Evolutionary conservation across 2,329 filamentous ascomycete genomes (phyloP), one percentile per base, ranked within the genome.

Genomic region (Clarireedia paspali): DNA sequence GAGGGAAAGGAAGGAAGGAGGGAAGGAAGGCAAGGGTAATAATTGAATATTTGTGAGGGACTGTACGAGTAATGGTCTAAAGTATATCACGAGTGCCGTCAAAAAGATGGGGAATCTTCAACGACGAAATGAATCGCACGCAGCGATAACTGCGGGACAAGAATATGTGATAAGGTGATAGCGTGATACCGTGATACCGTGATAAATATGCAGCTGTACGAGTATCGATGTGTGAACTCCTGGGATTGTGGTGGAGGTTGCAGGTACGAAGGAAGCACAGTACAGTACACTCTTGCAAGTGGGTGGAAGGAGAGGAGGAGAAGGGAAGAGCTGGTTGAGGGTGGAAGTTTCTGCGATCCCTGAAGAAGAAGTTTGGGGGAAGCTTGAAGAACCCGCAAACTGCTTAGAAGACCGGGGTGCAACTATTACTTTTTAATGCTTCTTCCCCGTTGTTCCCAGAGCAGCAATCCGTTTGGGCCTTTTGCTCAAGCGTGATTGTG

Each of bases 301-400:
- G 30, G 20, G 47, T 30, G 45, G 12, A 5, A 27, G 26, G 7
- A 47, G 10, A 42, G 14, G 48, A 50, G 27, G 34, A 38, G 36
- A n/a, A 50, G 27, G 44, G 30, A 38, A 45, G 36, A 50, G 36
- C 15, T 38, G 36, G 15, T 9, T 9, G 17, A 39, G 6, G 23
- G 38, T 50, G 47, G 46, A 50, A 54, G 39, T 36, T 57, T 47
- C 24, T 50, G 39, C 46, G 47, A 57, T 57, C 55, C 51, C 46
- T 54, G 57, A 53, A 44, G 24, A 26, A 45, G 17, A 45, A 23
- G 5, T 45, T 26, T 20, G 10, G 17, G 17, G n/a, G 20, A 20
- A 20, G 20, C 20, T 20, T 20, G 2, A 20, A 20, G 20, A 20
- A 20, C 20, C 20, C 20, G 20, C 20, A 20, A 20, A 20, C 20